These are phyloP conservation scores for Strigomonas galati DNA, from an alignment of 208 protist genomes.

Conservation along the genomic window DNA sequence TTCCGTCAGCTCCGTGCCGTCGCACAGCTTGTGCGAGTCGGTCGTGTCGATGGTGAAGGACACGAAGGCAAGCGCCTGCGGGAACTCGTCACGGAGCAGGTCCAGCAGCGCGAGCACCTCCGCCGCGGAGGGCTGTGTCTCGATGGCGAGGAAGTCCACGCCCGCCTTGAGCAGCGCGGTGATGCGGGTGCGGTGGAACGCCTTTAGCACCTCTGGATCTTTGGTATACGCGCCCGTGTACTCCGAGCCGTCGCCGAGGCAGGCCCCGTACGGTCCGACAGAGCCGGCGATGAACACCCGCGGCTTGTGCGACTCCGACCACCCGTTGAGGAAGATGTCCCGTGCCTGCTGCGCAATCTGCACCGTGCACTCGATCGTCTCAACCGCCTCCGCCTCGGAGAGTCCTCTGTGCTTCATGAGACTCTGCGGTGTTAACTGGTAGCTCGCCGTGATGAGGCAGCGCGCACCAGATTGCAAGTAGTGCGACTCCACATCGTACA, in stretches of 20 bases:
- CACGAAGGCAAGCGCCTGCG: conserved; percentile 34
- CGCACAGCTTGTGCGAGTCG: conserved; percentile 23
- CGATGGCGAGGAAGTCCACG: conserved; percentile 58
- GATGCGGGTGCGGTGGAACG: conserved; percentile 56
- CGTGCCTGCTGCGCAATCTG: conserved; percentile 30
- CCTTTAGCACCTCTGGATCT: conserved; percentile 26
- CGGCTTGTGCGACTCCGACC: not conserved
- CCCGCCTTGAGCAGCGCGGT: conserved; percentile 35
- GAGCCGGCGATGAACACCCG: conserved; percentile 56
- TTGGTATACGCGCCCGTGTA: conserved; percentile 52
- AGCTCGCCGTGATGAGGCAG: conserved; percentile 65
- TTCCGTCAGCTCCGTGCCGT: conserved; percentile 32
- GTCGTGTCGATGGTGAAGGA: conserved; percentile 36
- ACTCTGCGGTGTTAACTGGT: conserved; percentile 45
- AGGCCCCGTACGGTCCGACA: conserved; percentile 64
- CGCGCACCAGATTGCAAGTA: conserved; percentile 44
- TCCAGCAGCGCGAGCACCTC: conserved; percentile 48
- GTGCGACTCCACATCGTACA: conserved; percentile 28
- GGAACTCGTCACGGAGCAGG: conserved; percentile 49
- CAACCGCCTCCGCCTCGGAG: conserved; percentile 23
- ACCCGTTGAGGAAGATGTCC: conserved; percentile 8
- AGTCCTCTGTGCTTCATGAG: conserved; percentile 39
- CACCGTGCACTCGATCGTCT: conserved; percentile 35
- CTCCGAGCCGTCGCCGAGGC: conserved; percentile 53
- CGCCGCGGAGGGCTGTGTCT: conserved; percentile 47